A percentile compares a stretch with the other conserved stretches of the same genome.
Evolutionary conservation across 129 eudicot species (phyloP).

Genomic region (Flaveria trinervia): DNA sequence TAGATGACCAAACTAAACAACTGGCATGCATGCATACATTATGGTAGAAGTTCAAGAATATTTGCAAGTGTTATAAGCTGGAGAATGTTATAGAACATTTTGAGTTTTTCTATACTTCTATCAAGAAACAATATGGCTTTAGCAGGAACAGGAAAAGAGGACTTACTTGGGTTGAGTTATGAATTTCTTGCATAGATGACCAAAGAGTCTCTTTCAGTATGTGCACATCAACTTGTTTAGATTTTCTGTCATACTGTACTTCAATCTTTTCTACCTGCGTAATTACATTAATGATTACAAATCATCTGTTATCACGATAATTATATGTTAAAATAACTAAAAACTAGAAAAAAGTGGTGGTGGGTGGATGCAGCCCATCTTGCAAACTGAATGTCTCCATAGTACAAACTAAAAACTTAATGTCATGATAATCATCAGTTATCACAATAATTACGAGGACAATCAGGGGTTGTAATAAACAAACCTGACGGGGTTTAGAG

Average conservation of each 20-base stretch:
- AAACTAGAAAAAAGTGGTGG: not conserved
- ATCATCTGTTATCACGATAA: too few species aligned
- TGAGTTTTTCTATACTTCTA: not conserved
- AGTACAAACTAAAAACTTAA: too few species aligned
- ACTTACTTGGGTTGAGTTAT: constrained; percentile 45
- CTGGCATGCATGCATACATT: not conserved
- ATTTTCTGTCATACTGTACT: constrained; percentile 68
- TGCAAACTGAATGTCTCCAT: not conserved
- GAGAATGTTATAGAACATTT: too few species aligned
- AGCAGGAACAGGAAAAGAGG: constrained; percentile 17
- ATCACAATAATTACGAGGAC: not conserved
- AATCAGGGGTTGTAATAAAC: constrained; percentile 24
- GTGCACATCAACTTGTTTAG: constrained; percentile 96
- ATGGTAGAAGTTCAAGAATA: not conserved
- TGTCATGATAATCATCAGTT: too few species aligned
- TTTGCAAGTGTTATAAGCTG: not conserved
- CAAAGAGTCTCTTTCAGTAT: constrained; percentile 80
- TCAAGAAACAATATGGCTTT: constrained; percentile 9
- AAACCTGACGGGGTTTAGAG: constrained; percentile 94
- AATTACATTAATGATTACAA: not conserved
- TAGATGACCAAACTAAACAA: not conserved
- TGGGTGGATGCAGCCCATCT: not conserved
- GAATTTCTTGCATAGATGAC: constrained; percentile 60
- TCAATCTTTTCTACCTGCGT: constrained; percentile 71
- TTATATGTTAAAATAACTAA: not conserved